Evolutionary conservation across 192 early-diverging fungal genomes (phyloP), one percentile per base, ranked within the genome.

Genomic region (Linderina pennispora): DNA sequence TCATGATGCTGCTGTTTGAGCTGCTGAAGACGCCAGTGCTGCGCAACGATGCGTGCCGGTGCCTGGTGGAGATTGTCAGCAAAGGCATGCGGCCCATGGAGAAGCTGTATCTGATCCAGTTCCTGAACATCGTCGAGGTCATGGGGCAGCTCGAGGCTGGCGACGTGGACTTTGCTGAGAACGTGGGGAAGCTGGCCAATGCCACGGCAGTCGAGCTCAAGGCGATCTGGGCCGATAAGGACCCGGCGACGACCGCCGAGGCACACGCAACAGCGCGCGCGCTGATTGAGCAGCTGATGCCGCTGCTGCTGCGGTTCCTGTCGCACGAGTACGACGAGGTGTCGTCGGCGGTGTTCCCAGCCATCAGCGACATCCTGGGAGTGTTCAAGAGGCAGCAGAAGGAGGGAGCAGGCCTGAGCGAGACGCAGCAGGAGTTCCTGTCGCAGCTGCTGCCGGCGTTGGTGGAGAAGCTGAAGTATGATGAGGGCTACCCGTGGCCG

Each of bases 51-150:
- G 90, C 92, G 36, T 82, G 86, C 45, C 83, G 81, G 44, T 94
- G 92, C 62, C 67, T 98, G 58, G 76, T 77, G 3, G 84, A 90
- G 54, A 85, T 96, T 54, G 77, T 94, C 23, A 77, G 74, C 33
- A 98, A 98, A 56, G 94, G 94, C 19, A 98, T 98, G 94, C 73
- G 80, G 40, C 79, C 92, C 2, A 40, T 79, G 39, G 94, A 98
- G 45, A 98, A 96, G 66, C 73, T 98, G 31, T 79, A 77, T 24
- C 73, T 98, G 48, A 78, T 96, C 19, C 85, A 90, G 62, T 67
- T 81, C 33, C 65, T 94, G 36, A 40, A 52, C 41, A 41, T 68
- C 24, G 36, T 63, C 9, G 54, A 52, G 16, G 45, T 58, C 14
- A 52, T 74, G 52, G 52, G 45, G 36, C 65, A 74, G 41, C 46